phyloP scores from a whole-genome alignment of 257 asterid species.

The Voacanga thouarsii region DNA sequence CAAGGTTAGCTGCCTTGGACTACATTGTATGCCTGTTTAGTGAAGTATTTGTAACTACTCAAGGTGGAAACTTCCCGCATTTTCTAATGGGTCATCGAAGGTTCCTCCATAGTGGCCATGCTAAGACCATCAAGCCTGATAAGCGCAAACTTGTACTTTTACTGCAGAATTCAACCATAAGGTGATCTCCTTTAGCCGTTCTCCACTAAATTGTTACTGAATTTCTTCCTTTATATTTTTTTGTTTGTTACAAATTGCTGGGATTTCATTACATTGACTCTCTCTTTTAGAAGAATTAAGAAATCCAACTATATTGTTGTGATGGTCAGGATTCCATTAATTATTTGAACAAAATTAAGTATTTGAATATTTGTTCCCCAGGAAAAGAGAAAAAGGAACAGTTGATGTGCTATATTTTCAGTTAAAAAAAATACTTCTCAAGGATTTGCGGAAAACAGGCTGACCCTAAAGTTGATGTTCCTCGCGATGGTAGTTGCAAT shows the following conservation, averaged over 20 bases:
- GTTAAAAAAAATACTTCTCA: too few species aligned
- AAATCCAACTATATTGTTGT: too few species aligned
- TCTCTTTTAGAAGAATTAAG: background rate
- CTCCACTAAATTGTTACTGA: background rate
- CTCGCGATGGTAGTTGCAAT: too few species aligned
- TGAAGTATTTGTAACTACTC: constrained; percentile 91
- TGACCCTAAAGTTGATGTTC: too few species aligned
- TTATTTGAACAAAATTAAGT: background rate
- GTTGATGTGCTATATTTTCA: background rate
- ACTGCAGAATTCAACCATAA: constrained; percentile 58
- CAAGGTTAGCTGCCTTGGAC: constrained; percentile 86
- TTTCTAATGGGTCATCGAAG: constrained; percentile 87
- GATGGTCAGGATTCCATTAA: too few species aligned
- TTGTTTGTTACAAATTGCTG: constrained; percentile 1
- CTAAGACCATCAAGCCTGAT: constrained; percentile 81
- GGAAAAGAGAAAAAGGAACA: too few species aligned
- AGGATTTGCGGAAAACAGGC: background rate
- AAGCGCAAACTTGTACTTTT: constrained; percentile 67
- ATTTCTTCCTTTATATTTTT: constrained; percentile 7
- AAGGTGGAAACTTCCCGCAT: constrained; percentile 94
- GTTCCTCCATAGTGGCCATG: constrained; percentile 75
- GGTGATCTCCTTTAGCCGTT: constrained; percentile 37
- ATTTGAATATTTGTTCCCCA: background rate
- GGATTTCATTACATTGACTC: background rate
- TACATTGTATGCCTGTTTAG: constrained; percentile 77